Evolutionary conservation across 495 filamentous ascomycete genomes (phyloP).

Genomic region (Neohortaea acidophila): DNA sequence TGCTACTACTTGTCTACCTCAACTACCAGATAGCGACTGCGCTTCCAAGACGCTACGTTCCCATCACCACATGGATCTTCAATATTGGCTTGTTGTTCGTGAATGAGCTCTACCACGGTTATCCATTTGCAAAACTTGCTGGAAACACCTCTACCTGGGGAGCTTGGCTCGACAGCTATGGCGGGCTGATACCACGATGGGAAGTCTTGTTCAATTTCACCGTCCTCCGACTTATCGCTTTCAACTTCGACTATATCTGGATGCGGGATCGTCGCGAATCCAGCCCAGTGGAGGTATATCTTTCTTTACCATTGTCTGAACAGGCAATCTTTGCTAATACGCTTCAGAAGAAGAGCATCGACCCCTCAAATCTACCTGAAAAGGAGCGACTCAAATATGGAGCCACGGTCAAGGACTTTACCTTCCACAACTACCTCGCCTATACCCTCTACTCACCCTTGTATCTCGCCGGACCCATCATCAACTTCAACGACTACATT

Average conservation of each 20-base stretch:
- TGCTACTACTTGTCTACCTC: conserved; percentile 58
- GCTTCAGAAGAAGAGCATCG: conserved; percentile 94
- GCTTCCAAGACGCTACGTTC: conserved; percentile 51
- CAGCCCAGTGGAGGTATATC: conserved; percentile 66
- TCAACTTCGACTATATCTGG: conserved; percentile 97
- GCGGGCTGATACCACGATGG: conserved; percentile 77
- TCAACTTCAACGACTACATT: conserved; percentile 97
- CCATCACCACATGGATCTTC: conserved; percentile 78
- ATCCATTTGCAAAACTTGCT: conserved; percentile 47
- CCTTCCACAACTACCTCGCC: conserved; percentile 69
- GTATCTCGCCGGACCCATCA: conserved; percentile 80
- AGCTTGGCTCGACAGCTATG: conserved; percentile 52
- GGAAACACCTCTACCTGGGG: conserved; percentile 39
- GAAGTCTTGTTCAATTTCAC: conserved; percentile 95
- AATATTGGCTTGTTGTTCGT: conserved; percentile 75
- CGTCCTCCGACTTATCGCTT: conserved; percentile 82
- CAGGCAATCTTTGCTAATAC: conserved; percentile 41
- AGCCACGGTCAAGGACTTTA: conserved; percentile 52
- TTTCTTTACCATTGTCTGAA: conserved; percentile 6
- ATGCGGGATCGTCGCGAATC: conserved; percentile 48
- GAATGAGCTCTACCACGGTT: conserved; percentile 73
- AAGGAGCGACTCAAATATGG: conserved; percentile 68
- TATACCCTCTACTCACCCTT: conserved; percentile 85
- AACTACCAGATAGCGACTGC: conserved; percentile 67
- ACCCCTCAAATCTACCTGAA: conserved; percentile 71